Conservation (phyloP, 2,329 filamentous ascomycete genomes). For the Neofusicoccum sp. region DNA sequence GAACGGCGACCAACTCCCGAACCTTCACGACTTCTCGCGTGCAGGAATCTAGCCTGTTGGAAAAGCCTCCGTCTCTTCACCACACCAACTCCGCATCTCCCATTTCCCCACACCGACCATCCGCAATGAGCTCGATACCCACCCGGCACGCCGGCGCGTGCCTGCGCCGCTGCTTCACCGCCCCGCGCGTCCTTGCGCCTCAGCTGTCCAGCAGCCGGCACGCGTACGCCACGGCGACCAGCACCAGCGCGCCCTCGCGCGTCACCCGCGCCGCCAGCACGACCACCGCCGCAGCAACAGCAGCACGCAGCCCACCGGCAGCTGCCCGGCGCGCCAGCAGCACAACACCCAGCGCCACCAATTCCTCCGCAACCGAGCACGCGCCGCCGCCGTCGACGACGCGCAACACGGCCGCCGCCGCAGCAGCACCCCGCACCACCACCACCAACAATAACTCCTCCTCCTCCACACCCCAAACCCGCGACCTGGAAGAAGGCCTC, state of each 20-base stretch:
- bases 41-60: not conserved
- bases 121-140: not conserved
- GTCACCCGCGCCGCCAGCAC: not conserved
- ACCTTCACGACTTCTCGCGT: slow-evolving; percentile 1
- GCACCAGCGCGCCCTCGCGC: not conserved
- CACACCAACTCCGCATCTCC: not conserved
- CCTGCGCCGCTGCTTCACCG: slow-evolving; percentile 3
- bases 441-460: slow-evolving; percentile 21
- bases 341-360: slow-evolving; percentile 21
- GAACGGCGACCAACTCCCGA: slow-evolving; percentile 6
- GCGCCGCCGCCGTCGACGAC: slow-evolving; percentile 22
- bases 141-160: not conserved
- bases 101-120: not conserved
- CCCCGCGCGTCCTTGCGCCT: not conserved
- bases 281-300: not conserved
- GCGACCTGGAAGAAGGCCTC: slow-evolving; percentile 51
- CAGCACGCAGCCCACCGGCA: not conserved
- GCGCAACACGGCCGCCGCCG: not conserved
- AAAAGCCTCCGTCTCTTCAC: not conserved
- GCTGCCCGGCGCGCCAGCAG: slow-evolving; percentile 12
- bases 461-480: slow-evolving; percentile 19
- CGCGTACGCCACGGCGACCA: slow-evolving; percentile 1
- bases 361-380: slow-evolving; percentile 20
- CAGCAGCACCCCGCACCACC: not conserved
- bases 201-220: not conserved